Conservation (phyloP, 805 yeast genomes). For the Yarrowia divulgata region DNA sequence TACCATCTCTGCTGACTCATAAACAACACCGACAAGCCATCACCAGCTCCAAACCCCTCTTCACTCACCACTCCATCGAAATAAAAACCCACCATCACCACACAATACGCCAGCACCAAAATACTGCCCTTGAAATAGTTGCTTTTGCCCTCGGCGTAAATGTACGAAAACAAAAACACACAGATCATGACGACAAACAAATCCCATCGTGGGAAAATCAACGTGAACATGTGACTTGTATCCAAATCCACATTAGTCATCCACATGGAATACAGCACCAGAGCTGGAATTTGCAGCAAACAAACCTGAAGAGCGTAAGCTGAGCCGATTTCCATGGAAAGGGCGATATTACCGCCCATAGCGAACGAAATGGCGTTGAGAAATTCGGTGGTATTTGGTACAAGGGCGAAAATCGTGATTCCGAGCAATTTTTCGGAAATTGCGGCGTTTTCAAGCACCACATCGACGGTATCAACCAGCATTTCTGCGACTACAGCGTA, state of each 20-base stretch:
- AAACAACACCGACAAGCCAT: neutral
- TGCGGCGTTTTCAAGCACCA: constrained; percentile 78
- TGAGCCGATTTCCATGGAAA: constrained; percentile 97
- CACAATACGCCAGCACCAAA: constrained; percentile 76
- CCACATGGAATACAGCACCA: constrained; percentile 77
- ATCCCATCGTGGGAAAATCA: constrained; percentile 96
- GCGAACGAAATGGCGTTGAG: constrained; percentile 97
- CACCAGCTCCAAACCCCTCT: neutral
- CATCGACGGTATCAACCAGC: constrained; percentile 89
- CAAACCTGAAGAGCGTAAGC: constrained; percentile 98
- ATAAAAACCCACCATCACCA: constrained; percentile 82
- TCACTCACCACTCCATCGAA: constrained; percentile 51
- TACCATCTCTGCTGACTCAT: neutral
- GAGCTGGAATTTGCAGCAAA: constrained; percentile 87
- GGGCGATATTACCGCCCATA: constrained; percentile 91
- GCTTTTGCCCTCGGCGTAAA: constrained; percentile 95
- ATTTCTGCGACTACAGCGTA: constrained; percentile 96
- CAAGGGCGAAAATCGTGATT: constrained; percentile 90
- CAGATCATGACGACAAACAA: constrained; percentile 82
- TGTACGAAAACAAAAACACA: constrained; percentile 87
- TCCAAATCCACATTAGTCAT: constrained; percentile 41
- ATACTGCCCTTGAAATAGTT: constrained; percentile 96
- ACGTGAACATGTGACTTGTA: constrained; percentile 60
- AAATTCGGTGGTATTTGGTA: constrained; percentile 96
- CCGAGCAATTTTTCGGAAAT: constrained; percentile 91